Evolutionary conservation across 441 rosid genomes (phyloP), one percentile per base, ranked within the genome.

Genomic region (Macaranga tanarius): DNA sequence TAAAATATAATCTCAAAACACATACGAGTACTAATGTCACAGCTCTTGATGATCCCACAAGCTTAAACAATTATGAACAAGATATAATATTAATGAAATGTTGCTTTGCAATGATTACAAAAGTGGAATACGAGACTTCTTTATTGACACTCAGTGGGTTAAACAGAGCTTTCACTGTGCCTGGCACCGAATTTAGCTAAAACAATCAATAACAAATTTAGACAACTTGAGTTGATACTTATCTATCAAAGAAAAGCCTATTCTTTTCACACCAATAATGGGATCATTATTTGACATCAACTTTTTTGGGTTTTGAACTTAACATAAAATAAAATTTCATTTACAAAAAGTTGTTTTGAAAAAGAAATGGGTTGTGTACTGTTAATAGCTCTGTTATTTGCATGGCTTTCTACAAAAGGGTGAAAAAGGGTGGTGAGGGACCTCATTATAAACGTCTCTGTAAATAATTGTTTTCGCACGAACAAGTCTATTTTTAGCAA

Each of bases 311-410:
- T 55, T 10, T 22, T 55, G 28, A 22, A 22, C 59, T 55, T 52
- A 17, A 2, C 23, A 31, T 34, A 3, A 34, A 34, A 34, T 34
- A 34, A 34, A 34, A 7, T 34, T 34, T 34, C 38, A 4, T 3
- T 34, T 34, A 34, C 38, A 45, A 48, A 65, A 65, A 65, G 69
- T 48, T 34, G 48, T 42, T 20, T 20, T n/a, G 47, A 26, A 69
- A 31, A 72, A 55, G 12, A 62, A 83, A 83, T 83, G 83, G 83
- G 80, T 19, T 68, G 50, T 3, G 58, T 42, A 83, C 83, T 79
- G 79, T 81, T 83, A 19, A 72, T 44, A 22, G 44, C 62, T 69
- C 62, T 68, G 65, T 65, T 31, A 65, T 50, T 52, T 58, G 67
- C 70, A 65, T 62, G 75, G 69, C 70, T 42, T 73, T 56, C 57